Evolutionary conservation across 768 basidiomycete species (phyloP).

Genomic region (Lepiota subincarnata): DNA sequence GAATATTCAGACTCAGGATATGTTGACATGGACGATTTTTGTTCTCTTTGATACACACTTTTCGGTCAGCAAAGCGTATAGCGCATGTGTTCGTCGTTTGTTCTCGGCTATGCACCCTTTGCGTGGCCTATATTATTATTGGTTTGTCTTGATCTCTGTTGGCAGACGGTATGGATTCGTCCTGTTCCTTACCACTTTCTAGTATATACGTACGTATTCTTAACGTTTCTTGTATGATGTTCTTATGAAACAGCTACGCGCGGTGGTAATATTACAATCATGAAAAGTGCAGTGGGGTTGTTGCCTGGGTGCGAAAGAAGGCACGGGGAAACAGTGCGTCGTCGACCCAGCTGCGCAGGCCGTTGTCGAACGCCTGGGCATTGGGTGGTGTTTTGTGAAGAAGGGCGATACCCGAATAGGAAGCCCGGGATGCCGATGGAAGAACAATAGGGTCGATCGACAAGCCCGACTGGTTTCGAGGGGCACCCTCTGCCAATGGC

Average conservation of each 20-base stretch:
- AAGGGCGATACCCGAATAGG: too few relatives aligned
- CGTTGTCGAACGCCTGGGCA: too few relatives aligned
- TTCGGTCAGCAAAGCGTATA: slow-evolving; percentile 3
- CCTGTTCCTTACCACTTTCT: background rate
- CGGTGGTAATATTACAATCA: too few relatives aligned
- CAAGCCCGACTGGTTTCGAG: too few relatives aligned
- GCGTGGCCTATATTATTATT: slow-evolving; percentile 11
- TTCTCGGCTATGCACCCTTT: slow-evolving; percentile 8
- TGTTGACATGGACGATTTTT: slow-evolving; percentile 13
- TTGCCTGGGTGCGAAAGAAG: background rate
- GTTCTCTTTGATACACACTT: slow-evolving; percentile 9
- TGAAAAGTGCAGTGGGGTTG: too few relatives aligned
- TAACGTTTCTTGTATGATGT: slow-evolving; percentile 4
- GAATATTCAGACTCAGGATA: slow-evolving; percentile 11
- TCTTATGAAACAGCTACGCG: too few relatives aligned
- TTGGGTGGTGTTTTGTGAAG: too few relatives aligned
- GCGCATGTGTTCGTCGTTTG: slow-evolving; percentile 15
- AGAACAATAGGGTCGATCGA: too few relatives aligned
- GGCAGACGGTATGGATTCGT: background rate
- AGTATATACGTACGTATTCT: slow-evolving; percentile 5
- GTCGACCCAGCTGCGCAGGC: too few relatives aligned
- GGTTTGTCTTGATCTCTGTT: background rate
- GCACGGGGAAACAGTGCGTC: background rate
- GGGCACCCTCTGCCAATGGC: too few relatives aligned
- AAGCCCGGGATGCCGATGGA: too few relatives aligned